Evolutionary conservation across 1,139 yeast species (phyloP).

Genomic region (Kazachstania sp.): DNA sequence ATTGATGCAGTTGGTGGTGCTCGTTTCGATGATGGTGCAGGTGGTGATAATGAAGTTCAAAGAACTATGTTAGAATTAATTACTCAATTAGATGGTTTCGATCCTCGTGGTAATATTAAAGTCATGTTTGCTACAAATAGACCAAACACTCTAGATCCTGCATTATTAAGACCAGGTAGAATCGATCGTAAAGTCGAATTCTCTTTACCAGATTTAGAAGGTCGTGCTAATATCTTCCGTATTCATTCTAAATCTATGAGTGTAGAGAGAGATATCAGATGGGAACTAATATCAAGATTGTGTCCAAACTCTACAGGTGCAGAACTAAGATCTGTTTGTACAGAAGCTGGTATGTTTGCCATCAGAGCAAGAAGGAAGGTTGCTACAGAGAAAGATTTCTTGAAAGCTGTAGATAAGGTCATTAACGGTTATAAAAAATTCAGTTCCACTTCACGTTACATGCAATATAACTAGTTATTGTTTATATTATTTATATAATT

Average conservation of each 20-base stretch:
- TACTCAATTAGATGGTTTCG: slow-evolving; percentile 95
- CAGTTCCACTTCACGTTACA: slow-evolving; percentile 92
- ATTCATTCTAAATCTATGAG: slow-evolving; percentile 97
- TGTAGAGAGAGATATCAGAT: slow-evolving; percentile 91
- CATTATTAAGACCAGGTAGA: slow-evolving; percentile 94
- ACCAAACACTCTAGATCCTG: slow-evolving; percentile 97
- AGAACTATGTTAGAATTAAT: slow-evolving; percentile 97
- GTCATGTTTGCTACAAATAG: slow-evolving; percentile 99
- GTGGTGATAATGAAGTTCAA: slow-evolving; percentile 98
- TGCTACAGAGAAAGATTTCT: slow-evolving; percentile 93
- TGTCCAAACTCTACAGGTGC: slow-evolving; percentile 99
- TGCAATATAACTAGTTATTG: slow-evolving; percentile 71
- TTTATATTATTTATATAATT: not conserved
- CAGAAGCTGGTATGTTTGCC: slow-evolving; percentile 99
- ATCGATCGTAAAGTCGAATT: slow-evolving; percentile 97
- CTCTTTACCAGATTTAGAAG: slow-evolving; percentile 91
- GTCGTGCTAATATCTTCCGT: slow-evolving; percentile 93
- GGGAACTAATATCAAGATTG: slow-evolving; percentile 94
- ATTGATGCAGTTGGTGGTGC: slow-evolving; percentile 99
- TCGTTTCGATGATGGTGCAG: slow-evolving; percentile 97
- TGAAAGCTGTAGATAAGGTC: slow-evolving; percentile 95
- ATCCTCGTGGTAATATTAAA: slow-evolving; percentile 95
- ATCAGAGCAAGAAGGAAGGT: slow-evolving; percentile 96
- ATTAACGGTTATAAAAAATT: slow-evolving; percentile 97
- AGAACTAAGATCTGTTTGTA: slow-evolving; percentile 89